Percentiles rank a stretch among this genome's conserved stretches.
These are phyloP conservation scores for Lagenidium sp. DNA, from an alignment of 352 stramenopile species.

Conservation along the genomic window DNA sequence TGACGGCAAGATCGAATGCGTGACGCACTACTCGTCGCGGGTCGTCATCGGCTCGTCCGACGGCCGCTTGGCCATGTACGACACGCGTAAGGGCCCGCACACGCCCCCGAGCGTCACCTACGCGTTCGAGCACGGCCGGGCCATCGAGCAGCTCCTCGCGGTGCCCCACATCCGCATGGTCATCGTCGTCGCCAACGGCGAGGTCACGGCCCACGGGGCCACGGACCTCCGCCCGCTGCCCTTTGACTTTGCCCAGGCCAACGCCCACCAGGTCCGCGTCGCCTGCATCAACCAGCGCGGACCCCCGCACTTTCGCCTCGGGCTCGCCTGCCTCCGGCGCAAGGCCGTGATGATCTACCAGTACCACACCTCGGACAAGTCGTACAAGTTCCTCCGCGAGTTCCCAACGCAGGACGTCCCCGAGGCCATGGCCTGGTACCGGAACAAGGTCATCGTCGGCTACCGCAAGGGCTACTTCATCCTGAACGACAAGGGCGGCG, in stretches of 20 bases:
- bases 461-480: conserved; percentile 70
- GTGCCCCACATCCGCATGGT: conserved; percentile 86
- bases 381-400: conserved; percentile 70
- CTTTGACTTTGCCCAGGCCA: conserved; percentile 79
- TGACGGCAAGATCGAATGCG: conserved; percentile 74
- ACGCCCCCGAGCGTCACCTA: conserved; percentile 41
- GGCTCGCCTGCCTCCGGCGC: conserved; percentile 48
- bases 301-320: conserved; percentile 74
- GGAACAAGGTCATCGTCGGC: conserved; percentile 81
- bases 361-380: conserved; percentile 72
- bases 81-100: conserved; percentile 75
- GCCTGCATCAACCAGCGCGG: conserved; percentile 80
- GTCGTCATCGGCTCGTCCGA: conserved; percentile 77
- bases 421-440: conserved; percentile 81
- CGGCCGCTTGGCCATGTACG: conserved; percentile 78
- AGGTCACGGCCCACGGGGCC: conserved; percentile 61
- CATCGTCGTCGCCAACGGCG: conserved; percentile 68
- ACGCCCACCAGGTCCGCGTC: conserved; percentile 55
- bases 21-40: conserved; percentile 83
- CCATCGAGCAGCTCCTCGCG: conserved; percentile 72
- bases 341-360: conserved; percentile 77
- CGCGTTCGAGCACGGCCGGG: conserved; percentile 61
- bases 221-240: conserved; percentile 69
- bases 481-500: conserved; percentile 77
- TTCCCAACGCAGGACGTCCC: conserved; percentile 65